Conservation (phyloP, 495 filamentous ascomycete genomes). For the Cenococcum geophilum region DNA sequence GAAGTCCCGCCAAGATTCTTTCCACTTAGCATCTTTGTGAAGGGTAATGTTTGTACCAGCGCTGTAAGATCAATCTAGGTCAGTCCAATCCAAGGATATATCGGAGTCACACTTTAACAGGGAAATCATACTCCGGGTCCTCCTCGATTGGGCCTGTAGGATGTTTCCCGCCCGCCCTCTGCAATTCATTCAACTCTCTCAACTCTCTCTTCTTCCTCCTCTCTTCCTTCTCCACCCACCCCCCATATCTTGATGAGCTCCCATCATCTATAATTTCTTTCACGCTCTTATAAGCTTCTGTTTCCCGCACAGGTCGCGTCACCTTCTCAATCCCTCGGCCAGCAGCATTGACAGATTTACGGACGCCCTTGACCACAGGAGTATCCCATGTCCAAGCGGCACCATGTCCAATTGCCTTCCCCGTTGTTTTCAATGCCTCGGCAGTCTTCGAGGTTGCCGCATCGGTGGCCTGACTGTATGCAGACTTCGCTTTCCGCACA, state of each 20-base stretch:
- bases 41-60: conserved; percentile 90
- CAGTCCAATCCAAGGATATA: conserved; percentile 6
- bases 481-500: conserved; percentile 77
- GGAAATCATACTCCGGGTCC: conserved; percentile 71
- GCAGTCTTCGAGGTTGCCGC: conserved; percentile 66
- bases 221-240: conserved; percentile 94
- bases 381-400: conserved; percentile 98
- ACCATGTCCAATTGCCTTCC: conserved; percentile 75
- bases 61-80: conserved; percentile 41
- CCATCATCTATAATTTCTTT: conserved; percentile 97
- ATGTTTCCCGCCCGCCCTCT: conserved; percentile 44
- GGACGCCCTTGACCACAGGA: conserved; percentile 81
- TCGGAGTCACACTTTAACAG: neutral
- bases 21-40: conserved; percentile 94
- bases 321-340: conserved; percentile 84
- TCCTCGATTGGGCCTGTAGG: conserved; percentile 57
- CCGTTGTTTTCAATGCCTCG: conserved; percentile 76
- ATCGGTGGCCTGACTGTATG: conserved; percentile 76
- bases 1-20: conserved; percentile 92
- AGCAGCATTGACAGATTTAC: conserved; percentile 75
- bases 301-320: conserved; percentile 89
- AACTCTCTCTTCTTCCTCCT: conserved; percentile 66
- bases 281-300: conserved; percentile 85
- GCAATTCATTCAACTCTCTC: conserved; percentile 60
- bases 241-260: conserved; percentile 90